A percentile compares a stretch with the other conserved stretches of the same genome.
Conservation (phyloP, 2,329 filamentous ascomycete species). For the Colletotrichum acutatum region DNA sequence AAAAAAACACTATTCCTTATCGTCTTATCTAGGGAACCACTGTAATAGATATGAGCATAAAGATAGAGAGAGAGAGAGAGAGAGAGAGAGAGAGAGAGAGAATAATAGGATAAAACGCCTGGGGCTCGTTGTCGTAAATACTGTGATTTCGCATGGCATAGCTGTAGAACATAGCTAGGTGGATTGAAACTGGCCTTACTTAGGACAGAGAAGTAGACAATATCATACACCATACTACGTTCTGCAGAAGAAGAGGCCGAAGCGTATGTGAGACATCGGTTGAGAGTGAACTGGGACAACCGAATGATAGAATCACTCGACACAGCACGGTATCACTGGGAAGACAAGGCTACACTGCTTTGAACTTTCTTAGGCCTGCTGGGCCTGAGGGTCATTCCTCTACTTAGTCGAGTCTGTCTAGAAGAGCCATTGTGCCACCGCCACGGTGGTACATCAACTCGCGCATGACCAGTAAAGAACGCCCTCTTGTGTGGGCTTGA, state of each 20-base stretch:
- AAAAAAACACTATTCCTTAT: too few species aligned
- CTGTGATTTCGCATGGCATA: too few species aligned
- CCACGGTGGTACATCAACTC: background rate
- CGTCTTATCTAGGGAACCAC: too few species aligned
- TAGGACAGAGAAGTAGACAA: background rate
- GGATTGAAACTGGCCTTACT: background rate
- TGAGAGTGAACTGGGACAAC: background rate
- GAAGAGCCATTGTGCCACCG: constrained; percentile 9
- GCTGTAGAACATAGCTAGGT: background rate
- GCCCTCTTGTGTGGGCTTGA: constrained; percentile 1
- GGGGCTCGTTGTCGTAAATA: background rate
- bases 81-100: too few species aligned
- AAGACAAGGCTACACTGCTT: background rate
- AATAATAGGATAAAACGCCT: too few species aligned
- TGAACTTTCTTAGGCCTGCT: constrained; percentile 25
- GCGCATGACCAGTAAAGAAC: constrained; percentile 20
- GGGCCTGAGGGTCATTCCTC: constrained; percentile 26
- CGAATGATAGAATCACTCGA: background rate
- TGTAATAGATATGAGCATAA: too few species aligned
- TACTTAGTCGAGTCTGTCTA: constrained; percentile 16
- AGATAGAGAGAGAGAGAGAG: background rate
- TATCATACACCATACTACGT: background rate
- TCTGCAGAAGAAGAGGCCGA: background rate
- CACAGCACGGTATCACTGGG: background rate
- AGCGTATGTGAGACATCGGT: background rate